These are phyloP conservation scores for Astragalus glycyphyllos DNA, from an alignment of 306 rosid genomes.

Conservation along the genomic window DNA sequence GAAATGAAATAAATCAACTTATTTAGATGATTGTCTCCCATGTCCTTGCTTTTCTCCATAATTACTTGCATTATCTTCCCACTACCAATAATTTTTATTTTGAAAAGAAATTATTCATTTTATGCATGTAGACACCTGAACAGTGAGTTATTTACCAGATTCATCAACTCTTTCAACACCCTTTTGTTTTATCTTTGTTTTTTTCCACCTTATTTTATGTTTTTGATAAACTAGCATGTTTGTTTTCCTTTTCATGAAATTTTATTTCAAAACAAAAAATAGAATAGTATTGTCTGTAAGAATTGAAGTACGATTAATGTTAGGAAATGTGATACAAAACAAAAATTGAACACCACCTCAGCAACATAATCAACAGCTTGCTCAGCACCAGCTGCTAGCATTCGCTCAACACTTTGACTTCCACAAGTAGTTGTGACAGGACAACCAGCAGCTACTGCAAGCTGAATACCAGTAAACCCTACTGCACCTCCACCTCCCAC, in stretches of 20 bases:
- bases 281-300: constrained; percentile 18
- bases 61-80: constrained; percentile 18
- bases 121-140: not conserved
- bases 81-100: not conserved
- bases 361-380: constrained; percentile 85
- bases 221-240: not conserved
- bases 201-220: not conserved
- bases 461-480: constrained; percentile 85
- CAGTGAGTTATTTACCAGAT: constrained; percentile 29
- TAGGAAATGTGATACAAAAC: constrained; percentile 30
- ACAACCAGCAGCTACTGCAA: constrained; percentile 86
- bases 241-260: constrained; percentile 20
- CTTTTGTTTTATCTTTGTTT: constrained; percentile 8
- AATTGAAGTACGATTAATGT: constrained; percentile 33
- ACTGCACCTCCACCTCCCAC: constrained; percentile 99
- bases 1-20: not conserved
- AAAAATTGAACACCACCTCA: constrained; percentile 67
- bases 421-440: constrained; percentile 87
- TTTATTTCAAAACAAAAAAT: constrained; percentile 19
- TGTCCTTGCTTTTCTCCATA: constrained; percentile 21
- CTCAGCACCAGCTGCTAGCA: constrained; percentile 86
- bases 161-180: constrained; percentile 22
- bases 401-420: constrained; percentile 66
- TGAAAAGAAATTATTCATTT: not conserved
- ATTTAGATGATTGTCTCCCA: not conserved